Evolutionary conservation across 2,329 filamentous ascomycete genomes (phyloP), one percentile per base, ranked within the genome.

Genomic region (Claviceps arundinis): DNA sequence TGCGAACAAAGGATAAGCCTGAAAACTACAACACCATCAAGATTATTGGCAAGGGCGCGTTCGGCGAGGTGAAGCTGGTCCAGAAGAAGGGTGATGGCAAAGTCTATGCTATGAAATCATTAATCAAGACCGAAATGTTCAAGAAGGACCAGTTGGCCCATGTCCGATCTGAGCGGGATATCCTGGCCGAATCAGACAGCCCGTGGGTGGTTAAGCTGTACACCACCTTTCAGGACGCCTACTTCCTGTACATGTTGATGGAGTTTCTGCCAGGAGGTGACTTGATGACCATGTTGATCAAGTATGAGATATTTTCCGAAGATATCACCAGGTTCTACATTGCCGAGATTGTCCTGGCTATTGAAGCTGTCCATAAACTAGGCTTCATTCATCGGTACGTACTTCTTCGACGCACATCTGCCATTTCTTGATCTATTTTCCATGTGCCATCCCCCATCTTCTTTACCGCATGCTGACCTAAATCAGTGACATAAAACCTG

Each of bases 211-310:
- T 98, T 62, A 98, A 96, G 76, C 82, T 98, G 56, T 95, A 88
- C 73, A 96, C 93, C 13, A 97, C 93, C 0, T 98, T 98, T 76
- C 93, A 98, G 70, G 93, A 98, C 66, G 78, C 80, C 46, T 91
- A 93, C 59, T 98, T 96, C 73, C 75, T 98, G 38, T 98, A 98
- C 74, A 93, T 98, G 84, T 77, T 98, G 56, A 98, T 98, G 93
- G 93, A 98, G 71, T 98, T 97, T 71, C 78, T 98, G 68, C 93
- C 93, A 7, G 93, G 93, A 68, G 93, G 93, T 68, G 93, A 98
- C 73, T 70, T 98, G 67, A 98, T 98, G 93, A 98, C 93, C 3
- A 98, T 98, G 93, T 77, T 98, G 60, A 98, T 98, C 74, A 98
- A 97, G 77, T 98, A 98, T 65, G 93, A 98, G 68, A 96, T 98